Conservation (phyloP, 1,284 basidiomycete genomes). For the Entoloma clypeatum region DNA sequence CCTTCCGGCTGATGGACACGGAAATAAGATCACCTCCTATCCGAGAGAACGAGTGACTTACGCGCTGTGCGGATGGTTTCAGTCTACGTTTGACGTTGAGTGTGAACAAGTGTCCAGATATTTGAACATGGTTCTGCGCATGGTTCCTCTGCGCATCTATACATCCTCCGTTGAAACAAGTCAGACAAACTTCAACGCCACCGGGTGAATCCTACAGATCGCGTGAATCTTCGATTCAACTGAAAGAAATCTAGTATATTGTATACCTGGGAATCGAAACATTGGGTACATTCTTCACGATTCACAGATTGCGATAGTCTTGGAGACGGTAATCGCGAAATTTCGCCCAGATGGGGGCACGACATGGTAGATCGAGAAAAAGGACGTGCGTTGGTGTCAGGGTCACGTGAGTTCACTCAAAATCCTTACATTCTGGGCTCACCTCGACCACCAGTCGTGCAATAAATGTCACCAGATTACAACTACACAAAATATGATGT, state of each 20-base stretch:
- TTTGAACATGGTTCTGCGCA: constrained; percentile 66
- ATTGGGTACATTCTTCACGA: constrained; percentile 91
- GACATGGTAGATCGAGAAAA: constrained; percentile 16
- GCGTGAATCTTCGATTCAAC: constrained; percentile 10
- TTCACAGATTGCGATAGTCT: constrained; percentile 55
- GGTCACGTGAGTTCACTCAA: too few species aligned
- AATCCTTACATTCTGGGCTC: too few species aligned
- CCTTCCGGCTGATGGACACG: constrained; percentile 41
- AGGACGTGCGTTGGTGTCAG: too few species aligned
- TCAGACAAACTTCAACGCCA: constrained; percentile 88
- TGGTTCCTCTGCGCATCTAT: constrained; percentile 62
- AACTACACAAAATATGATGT: too few species aligned
- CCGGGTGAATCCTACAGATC: constrained; percentile 57
- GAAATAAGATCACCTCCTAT: constrained; percentile 1
- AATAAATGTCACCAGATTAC: too few species aligned
- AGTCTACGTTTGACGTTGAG: constrained; percentile 79
- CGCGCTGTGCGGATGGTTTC: constrained; percentile 66
- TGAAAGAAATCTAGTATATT: constrained; percentile 10
- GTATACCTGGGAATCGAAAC: constrained; percentile 89
- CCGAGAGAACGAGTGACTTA: constrained; percentile 36
- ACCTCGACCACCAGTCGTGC: too few species aligned
- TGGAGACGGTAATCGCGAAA: constrained; percentile 38
- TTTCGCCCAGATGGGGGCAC: constrained; percentile 27
- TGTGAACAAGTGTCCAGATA: constrained; percentile 73
- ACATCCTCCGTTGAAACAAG: constrained; percentile 94